Percentiles rank a stretch among this genome's conserved stretches.
phyloP scores from a whole-genome alignment of 768 basidiomycete species.

The Clitopilus passeckerianus region DNA sequence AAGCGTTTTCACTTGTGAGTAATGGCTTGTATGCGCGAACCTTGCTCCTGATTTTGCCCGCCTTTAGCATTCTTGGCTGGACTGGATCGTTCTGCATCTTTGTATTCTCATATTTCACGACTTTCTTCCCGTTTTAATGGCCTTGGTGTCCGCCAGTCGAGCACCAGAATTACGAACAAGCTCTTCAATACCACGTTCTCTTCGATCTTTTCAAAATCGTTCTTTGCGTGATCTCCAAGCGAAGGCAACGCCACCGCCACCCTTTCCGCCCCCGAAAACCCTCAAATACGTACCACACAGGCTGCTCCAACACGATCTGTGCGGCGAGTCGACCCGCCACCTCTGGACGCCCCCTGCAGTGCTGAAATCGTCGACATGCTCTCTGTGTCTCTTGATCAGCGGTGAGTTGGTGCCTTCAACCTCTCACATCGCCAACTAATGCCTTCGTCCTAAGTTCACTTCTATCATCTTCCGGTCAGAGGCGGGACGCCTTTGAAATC shows the following conservation, averaged over 20 bases:
- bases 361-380: not conserved
- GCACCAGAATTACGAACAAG: slow-evolving; percentile 3
- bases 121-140: not conserved
- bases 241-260: slow-evolving; percentile 3
- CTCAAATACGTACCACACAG: slow-evolving; percentile 5
- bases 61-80: not conserved
- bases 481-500: not conserved
- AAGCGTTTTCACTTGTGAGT: not conserved
- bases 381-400: not conserved
- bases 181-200: slow-evolving; percentile 4
- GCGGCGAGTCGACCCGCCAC: not conserved
- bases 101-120: not conserved
- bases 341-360: not conserved
- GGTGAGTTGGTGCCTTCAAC: not conserved
- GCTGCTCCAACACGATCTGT: slow-evolving; percentile 1
- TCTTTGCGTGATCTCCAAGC: slow-evolving; percentile 12
- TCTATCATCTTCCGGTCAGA: not conserved
- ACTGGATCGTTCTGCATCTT: not conserved
- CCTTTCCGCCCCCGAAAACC: slow-evolving; percentile 5
- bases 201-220: slow-evolving; percentile 7
- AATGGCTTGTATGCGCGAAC: not conserved
- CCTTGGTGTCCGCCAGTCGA: slow-evolving; percentile 10
- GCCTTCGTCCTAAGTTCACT: not conserved
- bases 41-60: not conserved
- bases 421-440: not conserved